Base-by-base conservation (phyloP, 768 basidiomycete genomes). In the Fomitopsis pulvina region DNA sequence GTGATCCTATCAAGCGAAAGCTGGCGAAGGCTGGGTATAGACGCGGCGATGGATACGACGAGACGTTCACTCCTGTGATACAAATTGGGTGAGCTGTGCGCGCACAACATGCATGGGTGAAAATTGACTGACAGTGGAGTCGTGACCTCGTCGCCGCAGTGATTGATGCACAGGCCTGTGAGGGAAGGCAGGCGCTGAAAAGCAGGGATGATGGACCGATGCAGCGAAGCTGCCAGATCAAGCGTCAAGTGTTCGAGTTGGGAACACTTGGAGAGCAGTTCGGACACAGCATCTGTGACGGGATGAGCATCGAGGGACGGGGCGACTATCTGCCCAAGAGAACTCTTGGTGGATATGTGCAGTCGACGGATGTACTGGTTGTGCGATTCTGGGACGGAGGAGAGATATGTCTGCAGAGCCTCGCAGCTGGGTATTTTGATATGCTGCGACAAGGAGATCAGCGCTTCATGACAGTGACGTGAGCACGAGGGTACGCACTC, bases 41-140 rank as follows among this genome's bases (percentile, higher is more conserved):
- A 77, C 1, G 79, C 77, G 0, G 84, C 84, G 53, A 88, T 80
- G 5, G 79, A 75, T 14, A 87, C 85, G 48, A 78, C 81, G 0
- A 86, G 71, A 22, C 85, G 73, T 60, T 88, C 85, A 65, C 80
- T 83, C 68, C 81, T 83, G 54, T 16, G 26, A 10, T 42, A 57
- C 44, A 51, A 52, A 53, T 45, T 44, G 46, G 60, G 50, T 52
- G 48, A 29, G 44, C 18, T 12, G 1, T 37, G 14, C 34, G 34
- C 34, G 34, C 34, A 18, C 34, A 37, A 16, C 25, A 20, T 16
- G 45, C 43, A 51, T 18, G 40, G 25, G 45, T n/a, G n/a, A n/a
- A 40, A n/a, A 5, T 2, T 32, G 3, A 66, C 72, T 57, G 57
- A 74, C 72, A 74, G 50, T 3, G 70, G 72, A 0, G 61, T 49